Evolutionary conservation across 495 filamentous ascomycete species (phyloP), one percentile per base, ranked within the genome.

Genomic region (Penicillium odoratum): DNA sequence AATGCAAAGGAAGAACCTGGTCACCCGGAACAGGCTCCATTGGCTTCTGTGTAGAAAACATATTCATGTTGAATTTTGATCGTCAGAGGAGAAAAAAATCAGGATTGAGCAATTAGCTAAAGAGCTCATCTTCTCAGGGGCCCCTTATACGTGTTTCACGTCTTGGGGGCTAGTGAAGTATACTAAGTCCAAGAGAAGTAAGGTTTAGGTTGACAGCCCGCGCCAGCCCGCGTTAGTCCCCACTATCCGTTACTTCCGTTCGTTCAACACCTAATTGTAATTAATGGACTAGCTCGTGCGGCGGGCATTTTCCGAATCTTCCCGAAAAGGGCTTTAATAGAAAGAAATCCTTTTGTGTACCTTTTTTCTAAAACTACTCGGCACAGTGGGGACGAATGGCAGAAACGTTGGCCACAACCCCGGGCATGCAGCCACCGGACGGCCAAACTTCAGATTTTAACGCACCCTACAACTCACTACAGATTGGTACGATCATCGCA

Each of bases 1-100:
- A 66, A 48, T 66, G 63, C 47, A 66, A 47, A 21, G 63, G 63
- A 18, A 60, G 48, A 28, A 66, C 54, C 30, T 48, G 59, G 34
- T 66, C 63, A n/a, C 60, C 57, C 3, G 63, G 54, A n/a, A 63
- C 46, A 0, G 55, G 46, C 55, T 62, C 50, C 30, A 58, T 44
- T 42, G 59, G 40, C 30, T 58, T 57, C n/a, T 53, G 57, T 43
- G 55, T 51, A 38, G 61, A 61, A 40, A 65, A 13, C 34, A 50
- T 51, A 15, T 53, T 40, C 54, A 66, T 62, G 52, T 56, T 13
- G 7, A 52, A 10, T 47, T 28, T 51, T 36, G 13, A 16, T 33
- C 30, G 30, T 33, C n/a, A n/a, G n/a, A n/a, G n/a, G n/a, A n/a
- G n/a, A n/a, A n/a, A n/a, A n/a, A n/a, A n/a, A n/a, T n/a, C n/a